phyloP scores from a whole-genome alignment of 805 yeast genomes.

The Yarrowia osloensis region DNA sequence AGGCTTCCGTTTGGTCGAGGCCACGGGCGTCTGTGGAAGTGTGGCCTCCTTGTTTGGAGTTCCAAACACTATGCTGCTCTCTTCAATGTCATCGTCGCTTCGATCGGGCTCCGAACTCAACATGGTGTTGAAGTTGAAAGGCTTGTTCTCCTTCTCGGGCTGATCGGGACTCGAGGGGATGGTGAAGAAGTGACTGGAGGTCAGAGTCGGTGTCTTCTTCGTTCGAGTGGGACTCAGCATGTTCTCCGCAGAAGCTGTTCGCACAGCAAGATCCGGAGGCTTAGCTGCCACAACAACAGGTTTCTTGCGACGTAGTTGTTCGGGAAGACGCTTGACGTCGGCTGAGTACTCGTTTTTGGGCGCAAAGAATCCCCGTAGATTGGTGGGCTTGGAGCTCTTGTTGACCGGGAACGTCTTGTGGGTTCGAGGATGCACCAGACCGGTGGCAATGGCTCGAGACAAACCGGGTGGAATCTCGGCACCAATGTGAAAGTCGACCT shows the following conservation, averaged over 20 bases:
- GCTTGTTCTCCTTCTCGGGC: constrained; percentile 5
- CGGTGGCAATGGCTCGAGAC: constrained; percentile 13
- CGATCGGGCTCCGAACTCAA: constrained; percentile 19
- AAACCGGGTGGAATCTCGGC: constrained; percentile 38
- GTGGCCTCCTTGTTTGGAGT: not conserved
- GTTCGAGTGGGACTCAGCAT: not conserved
- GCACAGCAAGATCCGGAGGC: not conserved
- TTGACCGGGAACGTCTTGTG: constrained; percentile 12
- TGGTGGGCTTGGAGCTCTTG: constrained; percentile 1
- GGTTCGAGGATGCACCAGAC: constrained; percentile 19
- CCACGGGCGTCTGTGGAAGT: not conserved
- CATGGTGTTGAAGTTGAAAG: constrained; percentile 13
- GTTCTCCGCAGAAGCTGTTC: constrained; percentile 10
- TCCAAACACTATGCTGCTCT: constrained; percentile 18
- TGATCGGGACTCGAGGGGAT: constrained; percentile 10
- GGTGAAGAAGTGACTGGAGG: constrained; percentile 1
- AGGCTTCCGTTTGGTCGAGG: not conserved
- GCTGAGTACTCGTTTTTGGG: constrained; percentile 11
- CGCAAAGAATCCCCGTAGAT: constrained; percentile 7
- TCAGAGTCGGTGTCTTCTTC: not conserved
- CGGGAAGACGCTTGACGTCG: constrained; percentile 15
- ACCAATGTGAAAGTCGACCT: constrained; percentile 44
- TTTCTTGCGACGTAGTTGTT: not conserved
- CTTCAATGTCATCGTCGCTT: constrained; percentile 22
- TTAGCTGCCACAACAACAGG: not conserved